A percentile compares a stretch with the other conserved stretches of the same genome.
phyloP scores from a whole-genome alignment of 2,329 filamentous ascomycete genomes.

The Aureobasidium sp. region DNA sequence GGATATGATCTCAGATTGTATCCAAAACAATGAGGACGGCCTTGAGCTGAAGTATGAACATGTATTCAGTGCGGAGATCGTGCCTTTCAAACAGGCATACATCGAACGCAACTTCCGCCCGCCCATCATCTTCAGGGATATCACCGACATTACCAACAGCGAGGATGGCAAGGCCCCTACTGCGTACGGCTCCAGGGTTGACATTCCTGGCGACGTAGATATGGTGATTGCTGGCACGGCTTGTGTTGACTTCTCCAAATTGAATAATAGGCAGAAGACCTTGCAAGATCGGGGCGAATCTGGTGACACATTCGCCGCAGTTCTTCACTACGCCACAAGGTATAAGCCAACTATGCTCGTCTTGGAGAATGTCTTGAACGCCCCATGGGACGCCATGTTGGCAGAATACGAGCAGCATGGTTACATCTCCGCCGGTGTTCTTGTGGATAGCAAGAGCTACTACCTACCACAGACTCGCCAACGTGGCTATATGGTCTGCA shows the following conservation, averaged over 20 bases:
- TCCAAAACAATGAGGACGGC: constrained; percentile 19
- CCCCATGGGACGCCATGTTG: constrained; percentile 48
- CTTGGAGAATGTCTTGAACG: constrained; percentile 59
- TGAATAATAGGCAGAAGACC: constrained; percentile 51
- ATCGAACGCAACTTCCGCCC: constrained; percentile 40
- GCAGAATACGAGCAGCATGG: constrained; percentile 38
- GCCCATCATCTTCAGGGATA: constrained; percentile 35
- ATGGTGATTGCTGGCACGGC: constrained; percentile 64
- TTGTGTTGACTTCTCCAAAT: constrained; percentile 62
- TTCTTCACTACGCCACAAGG: constrained; percentile 47
- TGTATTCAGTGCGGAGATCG: constrained; percentile 39
- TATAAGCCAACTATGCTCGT: constrained; percentile 56
- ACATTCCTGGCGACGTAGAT: constrained; percentile 51
- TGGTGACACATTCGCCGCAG: constrained; percentile 52
- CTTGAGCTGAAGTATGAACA: constrained; percentile 27
- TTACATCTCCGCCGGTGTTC: constrained; percentile 45
- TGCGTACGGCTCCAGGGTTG: constrained; percentile 51
- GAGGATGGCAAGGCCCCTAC: constrained; percentile 40
- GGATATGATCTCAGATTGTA: constrained; percentile 41
- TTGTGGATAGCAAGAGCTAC: constrained; percentile 60
- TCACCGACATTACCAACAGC: constrained; percentile 30
- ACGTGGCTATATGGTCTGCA: constrained; percentile 39
- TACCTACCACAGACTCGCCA: constrained; percentile 56
- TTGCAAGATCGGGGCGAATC: constrained; percentile 54
- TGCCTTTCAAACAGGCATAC: constrained; percentile 37